Evolutionary conservation across 176 grass and related monocot genomes (phyloP).

Genomic region (Cenchrus purpureus): DNA sequence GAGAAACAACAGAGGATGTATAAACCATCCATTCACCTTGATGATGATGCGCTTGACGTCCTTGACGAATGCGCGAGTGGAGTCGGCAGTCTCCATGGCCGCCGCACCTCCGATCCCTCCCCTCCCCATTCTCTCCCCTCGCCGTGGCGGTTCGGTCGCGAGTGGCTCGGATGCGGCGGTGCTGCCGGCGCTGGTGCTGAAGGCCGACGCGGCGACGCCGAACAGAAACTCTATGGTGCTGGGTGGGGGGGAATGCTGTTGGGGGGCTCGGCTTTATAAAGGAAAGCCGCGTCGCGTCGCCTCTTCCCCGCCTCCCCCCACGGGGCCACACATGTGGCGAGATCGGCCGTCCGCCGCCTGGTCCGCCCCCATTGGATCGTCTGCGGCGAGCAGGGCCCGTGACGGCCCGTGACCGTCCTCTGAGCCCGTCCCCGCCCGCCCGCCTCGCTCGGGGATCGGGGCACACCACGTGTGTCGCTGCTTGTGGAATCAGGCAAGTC

Average conservation of each 20-base stretch:
- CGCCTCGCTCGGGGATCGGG: neutral
- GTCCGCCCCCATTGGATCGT: slow-evolving; percentile 6
- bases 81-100: slow-evolving; percentile 66
- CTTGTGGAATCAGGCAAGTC: neutral
- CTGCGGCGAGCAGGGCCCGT: slow-evolving; percentile 38
- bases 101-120: slow-evolving; percentile 48
- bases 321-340: slow-evolving; percentile 40
- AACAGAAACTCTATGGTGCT: slow-evolving; percentile 19
- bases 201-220: neutral
- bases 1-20: neutral
- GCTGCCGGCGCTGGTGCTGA: slow-evolving; percentile 18
- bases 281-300: slow-evolving; percentile 41
- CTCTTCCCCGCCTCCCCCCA: slow-evolving; percentile 13
- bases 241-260: neutral
- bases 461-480: slow-evolving; percentile 18
- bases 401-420: slow-evolving; percentile 23
- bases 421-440: too few species aligned
- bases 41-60: slow-evolving; percentile 81
- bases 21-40: slow-evolving; percentile 45
- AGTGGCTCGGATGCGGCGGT: neutral
- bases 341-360: slow-evolving; percentile 5
- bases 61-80: slow-evolving; percentile 62
- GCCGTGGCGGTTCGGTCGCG: neutral
- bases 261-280: slow-evolving; percentile 30
- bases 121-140: slow-evolving; percentile 40